phyloP scores from a whole-genome alignment of 108 stramenopile species.

The Skeletonema potamos region DNA sequence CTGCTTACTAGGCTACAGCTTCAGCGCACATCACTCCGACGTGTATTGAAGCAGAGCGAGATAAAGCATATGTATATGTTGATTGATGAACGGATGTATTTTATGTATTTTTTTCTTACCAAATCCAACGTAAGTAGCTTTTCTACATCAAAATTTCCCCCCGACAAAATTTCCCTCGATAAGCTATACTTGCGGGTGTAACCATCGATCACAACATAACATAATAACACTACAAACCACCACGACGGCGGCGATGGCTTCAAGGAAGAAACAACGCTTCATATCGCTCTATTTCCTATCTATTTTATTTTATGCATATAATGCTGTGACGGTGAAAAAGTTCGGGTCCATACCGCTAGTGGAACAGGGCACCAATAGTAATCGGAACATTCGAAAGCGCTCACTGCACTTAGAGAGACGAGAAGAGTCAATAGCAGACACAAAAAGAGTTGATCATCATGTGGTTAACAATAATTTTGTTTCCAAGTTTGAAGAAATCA shows the following conservation, averaged over 20 bases:
- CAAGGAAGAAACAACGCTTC: background rate
- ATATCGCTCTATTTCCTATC: background rate
- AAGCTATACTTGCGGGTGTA: no score
- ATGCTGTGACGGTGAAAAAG: background rate
- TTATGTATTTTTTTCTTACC: no score
- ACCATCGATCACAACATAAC: no score
- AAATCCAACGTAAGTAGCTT: no score
- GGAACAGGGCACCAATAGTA: no score
- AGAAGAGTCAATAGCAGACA: background rate
- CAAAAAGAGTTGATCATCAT: background rate
- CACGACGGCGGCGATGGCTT: background rate
- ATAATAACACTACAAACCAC: background rate
- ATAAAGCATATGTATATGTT: no score
- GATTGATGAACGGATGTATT: no score
- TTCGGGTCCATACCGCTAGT: background rate
- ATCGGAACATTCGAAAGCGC: background rate
- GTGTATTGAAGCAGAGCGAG: no score
- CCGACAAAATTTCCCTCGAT: no score
- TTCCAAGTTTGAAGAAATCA: conserved; percentile 17
- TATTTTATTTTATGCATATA: background rate
- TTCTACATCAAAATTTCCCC: no score
- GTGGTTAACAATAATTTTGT: background rate
- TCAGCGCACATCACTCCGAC: no score
- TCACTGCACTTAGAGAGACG: background rate
- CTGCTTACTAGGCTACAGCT: no score